phyloP scores from a whole-genome alignment of 108 stramenopile genomes.

The Nitzschia putrida region DNA sequence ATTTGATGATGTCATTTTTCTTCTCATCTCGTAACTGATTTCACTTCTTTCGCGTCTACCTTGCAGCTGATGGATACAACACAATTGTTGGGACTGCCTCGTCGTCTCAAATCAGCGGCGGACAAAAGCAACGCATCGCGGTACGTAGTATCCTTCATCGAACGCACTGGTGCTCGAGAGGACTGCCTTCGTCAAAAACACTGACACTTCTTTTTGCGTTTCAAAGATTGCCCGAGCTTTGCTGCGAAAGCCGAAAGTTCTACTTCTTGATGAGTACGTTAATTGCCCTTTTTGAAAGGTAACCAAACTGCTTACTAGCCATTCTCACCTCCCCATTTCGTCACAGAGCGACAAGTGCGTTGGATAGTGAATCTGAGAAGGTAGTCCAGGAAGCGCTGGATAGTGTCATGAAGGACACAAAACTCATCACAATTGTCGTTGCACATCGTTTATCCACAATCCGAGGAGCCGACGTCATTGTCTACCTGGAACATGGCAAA shows the following conservation, averaged over 20 bases:
- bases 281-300: slow-evolving; percentile 5
- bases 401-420: slow-evolving; percentile 55
- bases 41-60: background rate
- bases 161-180: too few relatives aligned
- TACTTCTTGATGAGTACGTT: slow-evolving; percentile 81
- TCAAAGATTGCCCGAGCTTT: slow-evolving; percentile 78
- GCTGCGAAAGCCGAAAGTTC: slow-evolving; percentile 55
- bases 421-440: slow-evolving; percentile 48
- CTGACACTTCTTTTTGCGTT: too few relatives aligned
- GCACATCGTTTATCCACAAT: slow-evolving; percentile 90
- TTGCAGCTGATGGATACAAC: slow-evolving; percentile 55
- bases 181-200: too few relatives aligned
- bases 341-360: slow-evolving; percentile 47
- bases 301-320: background rate
- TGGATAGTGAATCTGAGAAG: slow-evolving; percentile 78
- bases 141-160: slow-evolving; percentile 1
- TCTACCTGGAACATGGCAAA: slow-evolving; percentile 60
- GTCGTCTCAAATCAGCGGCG: slow-evolving; percentile 32
- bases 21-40: background rate
- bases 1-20: background rate
- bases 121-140: slow-evolving; percentile 92
- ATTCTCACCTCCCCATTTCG: background rate
- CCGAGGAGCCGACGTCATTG: slow-evolving; percentile 75
- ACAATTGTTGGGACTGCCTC: slow-evolving; percentile 23
- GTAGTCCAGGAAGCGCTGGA: slow-evolving; percentile 85